Evolutionary conservation across 1,284 basidiomycete species (phyloP), one percentile per base, ranked within the genome.

Genomic region (Cryptococcus jaspeensis): DNA sequence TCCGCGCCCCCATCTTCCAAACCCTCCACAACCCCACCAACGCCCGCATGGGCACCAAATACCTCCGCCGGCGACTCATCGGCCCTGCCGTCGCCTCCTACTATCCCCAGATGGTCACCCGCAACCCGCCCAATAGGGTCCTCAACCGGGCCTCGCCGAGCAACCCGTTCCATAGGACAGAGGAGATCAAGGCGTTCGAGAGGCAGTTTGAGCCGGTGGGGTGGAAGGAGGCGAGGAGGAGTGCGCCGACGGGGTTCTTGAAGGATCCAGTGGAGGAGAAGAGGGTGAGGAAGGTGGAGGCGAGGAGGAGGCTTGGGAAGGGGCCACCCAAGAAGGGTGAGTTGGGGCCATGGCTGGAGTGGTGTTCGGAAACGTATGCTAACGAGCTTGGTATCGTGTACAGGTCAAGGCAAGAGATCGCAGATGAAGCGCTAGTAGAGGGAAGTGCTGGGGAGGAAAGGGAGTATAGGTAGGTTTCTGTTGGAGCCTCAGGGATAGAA

Each of bases 11-110:
- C 15, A 84, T 95, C 54, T 94, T 94, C 73, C 84, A 90, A 72
- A 92, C 90, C 5, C 81, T 87, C 2, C 90, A 87, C 76, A 94
- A 93, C 76, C 90, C 90, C 0, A 82, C 82, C 5, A 53, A 53
- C 11, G 72, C 84, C 7, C 86, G 91, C 25, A 91, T 88, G 0
- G 91, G 91, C 36, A 85, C 88, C 20, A 93, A 93, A 77, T 89
- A 92, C 79, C 84, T 93, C 48, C 84, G 86, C 40, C 80, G 82
- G 28, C 82, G 86, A 7, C 82, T 93, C 37, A 83, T 85, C 1
- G 90, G 90, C 0, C 89, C 89, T 0, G 81, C 87, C 46, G 87
- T 92, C 84, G 73, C 86, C 63, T 78, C 82, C 16, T 94, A 93
- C 80, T 90, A 69, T 57, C 67, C 65, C n/a, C 39, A 62, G 52